A percentile compares a stretch with the other conserved stretches of the same genome.
Evolutionary conservation across 495 filamentous ascomycete species (phyloP).

Genomic region (Talaromyces thailandensis): DNA sequence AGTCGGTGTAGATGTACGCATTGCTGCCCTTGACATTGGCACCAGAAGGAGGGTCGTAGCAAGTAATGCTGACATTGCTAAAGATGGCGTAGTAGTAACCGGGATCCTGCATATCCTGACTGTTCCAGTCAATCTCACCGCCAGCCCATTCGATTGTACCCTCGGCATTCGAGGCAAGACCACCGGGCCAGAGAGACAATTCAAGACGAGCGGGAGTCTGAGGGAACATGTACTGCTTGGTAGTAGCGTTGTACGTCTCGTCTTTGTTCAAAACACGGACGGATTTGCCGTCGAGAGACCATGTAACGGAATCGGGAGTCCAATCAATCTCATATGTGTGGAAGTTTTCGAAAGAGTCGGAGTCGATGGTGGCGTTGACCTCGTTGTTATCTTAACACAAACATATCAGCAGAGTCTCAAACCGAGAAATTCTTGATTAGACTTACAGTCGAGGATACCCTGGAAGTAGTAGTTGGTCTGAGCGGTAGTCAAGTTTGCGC

Average conservation of each 20-base stretch:
- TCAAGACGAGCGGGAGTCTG: constrained; percentile 92
- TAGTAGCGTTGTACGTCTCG: constrained; percentile 76
- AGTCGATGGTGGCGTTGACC: constrained; percentile 54
- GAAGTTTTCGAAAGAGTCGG: constrained; percentile 65
- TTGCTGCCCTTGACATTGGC: constrained; percentile 49
- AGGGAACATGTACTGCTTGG: constrained; percentile 78
- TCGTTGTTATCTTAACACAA: constrained; percentile 55
- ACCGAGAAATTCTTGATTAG: background rate
- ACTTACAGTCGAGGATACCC: constrained; percentile 84
- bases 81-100: constrained; percentile 88
- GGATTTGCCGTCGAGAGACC: constrained; percentile 72
- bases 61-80: constrained; percentile 67
- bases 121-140: constrained; percentile 81
- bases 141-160: constrained; percentile 92
- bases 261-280: constrained; percentile 64
- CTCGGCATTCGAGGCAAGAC: constrained; percentile 62
- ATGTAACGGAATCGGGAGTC: constrained; percentile 75
- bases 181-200: constrained; percentile 94
- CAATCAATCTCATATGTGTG: constrained; percentile 94
- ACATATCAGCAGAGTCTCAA: background rate
- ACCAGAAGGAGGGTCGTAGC: constrained; percentile 66
- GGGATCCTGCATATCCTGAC: constrained; percentile 64
- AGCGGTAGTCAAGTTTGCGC: constrained; percentile 61
- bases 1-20: constrained; percentile 68
- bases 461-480: constrained; percentile 98